phyloP scores from a whole-genome alignment of 106 monocot genomes.

The Platanthera zijinensis region DNA sequence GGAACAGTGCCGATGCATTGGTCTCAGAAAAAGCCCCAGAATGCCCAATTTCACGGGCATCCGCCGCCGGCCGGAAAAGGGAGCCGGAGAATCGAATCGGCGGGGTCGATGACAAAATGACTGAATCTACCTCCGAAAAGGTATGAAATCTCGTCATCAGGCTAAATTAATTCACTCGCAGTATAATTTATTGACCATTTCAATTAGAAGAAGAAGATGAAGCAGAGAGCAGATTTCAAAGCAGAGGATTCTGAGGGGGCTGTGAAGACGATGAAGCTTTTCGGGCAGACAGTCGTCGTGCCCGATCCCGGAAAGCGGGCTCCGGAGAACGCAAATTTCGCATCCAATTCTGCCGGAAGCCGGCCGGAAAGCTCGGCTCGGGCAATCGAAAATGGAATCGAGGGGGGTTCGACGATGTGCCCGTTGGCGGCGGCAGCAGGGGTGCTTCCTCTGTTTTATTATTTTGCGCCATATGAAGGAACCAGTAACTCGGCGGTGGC shows the following conservation, averaged over 20 bases:
- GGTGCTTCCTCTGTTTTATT: constrained; percentile 31
- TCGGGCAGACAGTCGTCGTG: constrained; percentile 51
- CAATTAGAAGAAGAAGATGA: too few relatives aligned
- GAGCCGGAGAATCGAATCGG: too few relatives aligned
- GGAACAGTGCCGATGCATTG: too few relatives aligned
- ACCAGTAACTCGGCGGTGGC: neutral
- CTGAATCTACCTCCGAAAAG: too few relatives aligned
- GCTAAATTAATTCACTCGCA: too few relatives aligned
- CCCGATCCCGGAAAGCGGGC: constrained; percentile 2
- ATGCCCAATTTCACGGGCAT: too few relatives aligned
- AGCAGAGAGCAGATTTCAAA: neutral
- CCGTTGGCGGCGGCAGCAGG: constrained; percentile 26
- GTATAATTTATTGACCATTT: too few relatives aligned
- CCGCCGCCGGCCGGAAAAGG: too few relatives aligned
- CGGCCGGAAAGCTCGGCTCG: neutral
- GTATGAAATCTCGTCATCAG: too few relatives aligned
- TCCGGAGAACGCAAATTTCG: neutral
- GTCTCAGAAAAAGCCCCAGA: too few relatives aligned
- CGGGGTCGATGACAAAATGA: too few relatives aligned
- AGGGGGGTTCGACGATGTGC: neutral
- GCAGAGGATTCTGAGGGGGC: neutral
- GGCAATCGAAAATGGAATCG: constrained; percentile 1
- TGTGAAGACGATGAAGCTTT: constrained; percentile 50
- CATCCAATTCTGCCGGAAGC: too few relatives aligned
- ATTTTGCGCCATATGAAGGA: constrained; percentile 14